phyloP scores from a whole-genome alignment of 2,329 filamentous ascomycete species.

The Esteya vermicola region DNA sequence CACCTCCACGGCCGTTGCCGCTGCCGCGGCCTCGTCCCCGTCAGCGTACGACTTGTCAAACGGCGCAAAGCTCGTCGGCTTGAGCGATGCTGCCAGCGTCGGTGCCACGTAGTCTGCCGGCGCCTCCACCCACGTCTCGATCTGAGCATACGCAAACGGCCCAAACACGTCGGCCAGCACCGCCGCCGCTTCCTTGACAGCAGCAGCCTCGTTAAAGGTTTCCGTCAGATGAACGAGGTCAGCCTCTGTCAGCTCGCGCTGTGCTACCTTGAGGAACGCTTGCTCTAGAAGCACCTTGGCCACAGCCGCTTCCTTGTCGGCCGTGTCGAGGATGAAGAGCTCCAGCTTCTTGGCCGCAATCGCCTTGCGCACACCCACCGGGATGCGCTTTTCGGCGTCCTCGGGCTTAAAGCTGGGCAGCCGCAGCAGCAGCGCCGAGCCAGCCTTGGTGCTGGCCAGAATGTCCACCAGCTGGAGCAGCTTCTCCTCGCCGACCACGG shows the following conservation, averaged over 20 bases:
- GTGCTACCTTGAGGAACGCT: constrained; percentile 67
- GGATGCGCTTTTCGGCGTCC: constrained; percentile 76
- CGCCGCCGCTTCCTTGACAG: constrained; percentile 44
- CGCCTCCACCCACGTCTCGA: constrained; percentile 62
- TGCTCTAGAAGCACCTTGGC: constrained; percentile 57
- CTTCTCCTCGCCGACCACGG: constrained; percentile 65
- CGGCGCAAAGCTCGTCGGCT: constrained; percentile 65
- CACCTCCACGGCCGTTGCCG: constrained; percentile 43
- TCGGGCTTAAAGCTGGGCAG: constrained; percentile 73
- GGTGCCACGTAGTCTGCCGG: constrained; percentile 41
- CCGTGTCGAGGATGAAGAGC: constrained; percentile 63
- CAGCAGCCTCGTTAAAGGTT: constrained; percentile 35
- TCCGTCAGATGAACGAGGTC: constrained; percentile 51
- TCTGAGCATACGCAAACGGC: constrained; percentile 26
- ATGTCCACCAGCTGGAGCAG: constrained; percentile 68
- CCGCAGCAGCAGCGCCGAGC: constrained; percentile 61
- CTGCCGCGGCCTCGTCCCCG: constrained; percentile 58
- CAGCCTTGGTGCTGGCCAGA: constrained; percentile 52
- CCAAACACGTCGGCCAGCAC: constrained; percentile 52
- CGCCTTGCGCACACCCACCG: constrained; percentile 53
- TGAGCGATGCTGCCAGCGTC: constrained; percentile 48
- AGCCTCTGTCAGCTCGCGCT: constrained; percentile 48
- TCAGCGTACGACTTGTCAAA: no score
- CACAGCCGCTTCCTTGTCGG: constrained; percentile 45
- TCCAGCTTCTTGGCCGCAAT: constrained; percentile 56